These are phyloP conservation scores for Erysimum cheiri DNA, from an alignment of 441 rosid genomes.

Conservation along the genomic window DNA sequence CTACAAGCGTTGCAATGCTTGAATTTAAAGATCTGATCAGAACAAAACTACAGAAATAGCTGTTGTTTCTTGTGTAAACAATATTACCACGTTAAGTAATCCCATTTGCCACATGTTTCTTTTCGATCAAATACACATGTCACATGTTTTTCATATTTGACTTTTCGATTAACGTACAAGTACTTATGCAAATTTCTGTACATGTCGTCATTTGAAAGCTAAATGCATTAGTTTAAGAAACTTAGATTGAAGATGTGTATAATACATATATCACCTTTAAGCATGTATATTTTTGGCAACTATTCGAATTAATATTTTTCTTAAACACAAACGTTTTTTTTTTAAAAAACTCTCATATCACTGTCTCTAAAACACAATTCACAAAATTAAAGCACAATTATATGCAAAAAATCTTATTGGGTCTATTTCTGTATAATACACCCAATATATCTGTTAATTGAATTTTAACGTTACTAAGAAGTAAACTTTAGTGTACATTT, in stretches of 20 bases:
- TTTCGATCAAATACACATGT: constrained; percentile 9
- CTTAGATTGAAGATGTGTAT: background rate
- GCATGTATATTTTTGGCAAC: background rate
- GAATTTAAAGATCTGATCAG: background rate
- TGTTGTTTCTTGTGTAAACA: constrained; percentile 14
- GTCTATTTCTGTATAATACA: background rate
- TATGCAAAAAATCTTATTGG: background rate
- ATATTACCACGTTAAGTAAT: background rate
- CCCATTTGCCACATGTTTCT: background rate
- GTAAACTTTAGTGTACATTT: background rate
- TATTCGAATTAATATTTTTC: too few species aligned
- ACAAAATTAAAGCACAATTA: background rate
- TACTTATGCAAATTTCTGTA: background rate
- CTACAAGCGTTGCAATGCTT: background rate
- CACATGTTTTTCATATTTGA: constrained; percentile 22
- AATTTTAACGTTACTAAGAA: background rate
- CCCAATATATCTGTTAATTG: background rate
- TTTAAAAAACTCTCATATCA: background rate
- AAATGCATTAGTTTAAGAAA: background rate
- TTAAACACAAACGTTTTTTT: too few species aligned
- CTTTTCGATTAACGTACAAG: constrained; percentile 1
- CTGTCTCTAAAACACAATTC: background rate
- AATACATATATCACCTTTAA: too few species aligned
- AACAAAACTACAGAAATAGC: constrained; percentile 7
- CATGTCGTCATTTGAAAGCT: background rate